Evolutionary conservation across 345 rosid genomes (phyloP).

Genomic region (Hibiscus mutabilis): DNA sequence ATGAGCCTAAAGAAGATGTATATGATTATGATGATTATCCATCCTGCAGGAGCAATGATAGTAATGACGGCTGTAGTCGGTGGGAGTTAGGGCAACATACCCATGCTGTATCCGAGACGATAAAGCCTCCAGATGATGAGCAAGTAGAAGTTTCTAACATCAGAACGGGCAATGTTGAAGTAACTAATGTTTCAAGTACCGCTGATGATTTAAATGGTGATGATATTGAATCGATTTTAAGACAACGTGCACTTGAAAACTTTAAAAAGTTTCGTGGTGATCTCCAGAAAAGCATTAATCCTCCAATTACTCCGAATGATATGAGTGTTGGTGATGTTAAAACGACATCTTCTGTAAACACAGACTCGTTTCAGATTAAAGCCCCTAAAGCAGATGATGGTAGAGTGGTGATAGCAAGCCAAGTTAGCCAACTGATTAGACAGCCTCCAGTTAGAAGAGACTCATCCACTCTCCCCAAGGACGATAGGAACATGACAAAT

Average conservation of each 20-base stretch:
- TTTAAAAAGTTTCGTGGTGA: conserved; percentile 53
- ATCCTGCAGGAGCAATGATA: conserved; percentile 42
- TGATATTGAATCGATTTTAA: conserved; percentile 58
- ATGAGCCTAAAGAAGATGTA: conserved; percentile 41
- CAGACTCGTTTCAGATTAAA: conserved; percentile 20
- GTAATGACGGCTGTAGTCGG: conserved; percentile 29
- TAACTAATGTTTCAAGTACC: conserved; percentile 20
- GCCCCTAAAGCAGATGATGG: conserved; percentile 12
- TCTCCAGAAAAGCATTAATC: conserved; percentile 13
- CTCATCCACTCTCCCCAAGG: conserved; percentile 4
- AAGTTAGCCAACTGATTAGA: conserved; percentile 8
- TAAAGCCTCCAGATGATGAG: conserved; percentile 22
- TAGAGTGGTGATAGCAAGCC: conserved; percentile 15
- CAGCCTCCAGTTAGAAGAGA: conserved; percentile 19
- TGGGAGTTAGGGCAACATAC: conserved; percentile 24
- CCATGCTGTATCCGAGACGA: conserved; percentile 17
- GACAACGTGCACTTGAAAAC: conserved; percentile 73
- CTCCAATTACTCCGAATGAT: conserved; percentile 19
- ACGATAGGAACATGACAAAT: conserved; percentile 15
- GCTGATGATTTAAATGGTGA: conserved; percentile 23
- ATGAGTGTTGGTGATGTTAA: conserved; percentile 13
- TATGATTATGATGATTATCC: conserved; percentile 53
- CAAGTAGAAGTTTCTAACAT: conserved; percentile 25
- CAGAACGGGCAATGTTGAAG: conserved; percentile 10
- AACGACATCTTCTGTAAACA: conserved; percentile 12